Evolutionary conservation across 495 filamentous ascomycete species (phyloP).

Genomic region (Penicillium goetzii): DNA sequence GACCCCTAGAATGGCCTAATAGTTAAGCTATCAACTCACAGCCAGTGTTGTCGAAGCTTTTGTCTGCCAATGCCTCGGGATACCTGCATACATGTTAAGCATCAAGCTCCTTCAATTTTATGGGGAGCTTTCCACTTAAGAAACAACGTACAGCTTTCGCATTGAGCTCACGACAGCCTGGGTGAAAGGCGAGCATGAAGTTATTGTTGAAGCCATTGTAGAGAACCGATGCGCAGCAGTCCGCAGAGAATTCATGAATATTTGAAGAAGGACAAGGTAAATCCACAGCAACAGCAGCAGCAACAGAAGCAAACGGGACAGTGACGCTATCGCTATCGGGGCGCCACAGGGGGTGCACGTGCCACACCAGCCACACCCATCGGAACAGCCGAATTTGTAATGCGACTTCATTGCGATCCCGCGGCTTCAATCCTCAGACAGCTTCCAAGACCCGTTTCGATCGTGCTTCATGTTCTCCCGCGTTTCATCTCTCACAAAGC

Average conservation of each 20-base stretch:
- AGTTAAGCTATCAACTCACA: constrained; percentile 48
- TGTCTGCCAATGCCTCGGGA: constrained; percentile 85
- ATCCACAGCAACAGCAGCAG: background rate
- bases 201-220: constrained; percentile 38
- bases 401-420: constrained; percentile 15
- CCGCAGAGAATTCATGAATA: constrained; percentile 33
- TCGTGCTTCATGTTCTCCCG: constrained; percentile 50
- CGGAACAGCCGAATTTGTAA: constrained; percentile 17
- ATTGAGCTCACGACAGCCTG: constrained; percentile 79
- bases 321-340: constrained; percentile 6
- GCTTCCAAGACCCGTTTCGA: constrained; percentile 1
- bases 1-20: background rate
- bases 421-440: background rate
- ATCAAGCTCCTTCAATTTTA: constrained; percentile 23
- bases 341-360: constrained; percentile 11
- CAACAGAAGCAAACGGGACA: background rate
- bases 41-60: constrained; percentile 92
- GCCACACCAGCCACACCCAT: constrained; percentile 21
- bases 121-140: constrained; percentile 19
- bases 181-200: constrained; percentile 67
- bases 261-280: constrained; percentile 12
- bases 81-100: constrained; percentile 60
- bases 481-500: constrained; percentile 35
- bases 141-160: constrained; percentile 70
- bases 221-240: constrained; percentile 30